phyloP scores from a whole-genome alignment of 768 basidiomycete species.

The Gyrodon lividus region DNA sequence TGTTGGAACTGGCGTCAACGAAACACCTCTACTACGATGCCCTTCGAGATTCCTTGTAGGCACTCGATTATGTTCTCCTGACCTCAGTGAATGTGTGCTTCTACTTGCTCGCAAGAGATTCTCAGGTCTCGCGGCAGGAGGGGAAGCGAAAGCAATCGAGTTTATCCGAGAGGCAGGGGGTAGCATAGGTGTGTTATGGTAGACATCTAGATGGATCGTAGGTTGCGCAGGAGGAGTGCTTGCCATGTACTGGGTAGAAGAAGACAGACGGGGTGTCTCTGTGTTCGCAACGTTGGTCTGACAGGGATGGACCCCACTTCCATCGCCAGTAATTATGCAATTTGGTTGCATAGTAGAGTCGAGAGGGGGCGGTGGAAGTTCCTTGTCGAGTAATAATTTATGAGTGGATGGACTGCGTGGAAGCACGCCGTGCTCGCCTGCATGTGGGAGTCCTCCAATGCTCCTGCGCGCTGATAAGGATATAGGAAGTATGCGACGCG shows the following conservation, averaged over 20 bases:
- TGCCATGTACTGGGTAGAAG: constrained; percentile 18
- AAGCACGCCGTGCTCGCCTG: constrained; percentile 26
- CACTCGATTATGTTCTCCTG: constrained; percentile 1
- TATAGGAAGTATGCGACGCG: constrained; percentile 44
- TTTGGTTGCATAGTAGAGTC: constrained; percentile 20
- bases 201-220: constrained; percentile 55
- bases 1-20: constrained; percentile 47
- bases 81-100: constrained; percentile 42
- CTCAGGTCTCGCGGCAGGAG: constrained; percentile 8
- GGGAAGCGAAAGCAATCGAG: constrained; percentile 43
- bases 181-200: constrained; percentile 47
- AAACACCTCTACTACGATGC: constrained; percentile 52
- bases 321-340: neutral
- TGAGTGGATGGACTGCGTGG: constrained; percentile 13
- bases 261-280: constrained; percentile 6
- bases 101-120: constrained; percentile 46
- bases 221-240: constrained; percentile 51
- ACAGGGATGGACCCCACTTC: constrained; percentile 2
- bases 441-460: constrained; percentile 18
- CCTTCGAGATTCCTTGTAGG: constrained; percentile 11
- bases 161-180: constrained; percentile 48
- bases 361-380: constrained; percentile 48
- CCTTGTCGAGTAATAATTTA: constrained; percentile 37
- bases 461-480: constrained; percentile 32
- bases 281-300: neutral